phyloP scores from a whole-genome alignment of 352 stramenopile genomes.

The Phytophthora litchii region DNA sequence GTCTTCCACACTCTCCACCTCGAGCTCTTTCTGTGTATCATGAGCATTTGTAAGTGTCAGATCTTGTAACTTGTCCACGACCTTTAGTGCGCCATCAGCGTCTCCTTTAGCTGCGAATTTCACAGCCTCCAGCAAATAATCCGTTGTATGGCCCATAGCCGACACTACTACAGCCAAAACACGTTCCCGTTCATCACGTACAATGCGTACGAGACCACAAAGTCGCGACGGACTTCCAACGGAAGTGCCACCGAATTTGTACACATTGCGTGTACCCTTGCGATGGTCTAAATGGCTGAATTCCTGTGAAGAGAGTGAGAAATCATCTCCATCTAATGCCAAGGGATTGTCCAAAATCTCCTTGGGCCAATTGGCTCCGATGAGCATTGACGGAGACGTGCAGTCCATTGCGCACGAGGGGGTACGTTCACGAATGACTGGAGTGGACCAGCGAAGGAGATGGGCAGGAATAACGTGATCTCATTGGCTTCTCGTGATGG shows the following conservation, averaged over 20 bases:
- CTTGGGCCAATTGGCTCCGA: conserved; percentile 58
- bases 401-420: conserved; percentile 57
- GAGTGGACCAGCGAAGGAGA: conserved; percentile 12
- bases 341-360: conserved; percentile 38
- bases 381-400: conserved; percentile 73
- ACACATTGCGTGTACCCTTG: conserved; percentile 71
- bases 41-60: conserved; percentile 73
- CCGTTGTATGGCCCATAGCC: conserved; percentile 82
- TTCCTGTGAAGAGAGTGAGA: background rate
- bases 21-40: conserved; percentile 57
- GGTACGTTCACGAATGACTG: conserved; percentile 30
- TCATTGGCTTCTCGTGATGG: conserved; percentile 15
- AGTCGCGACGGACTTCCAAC: conserved; percentile 71
- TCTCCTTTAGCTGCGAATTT: conserved; percentile 63
- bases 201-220: conserved; percentile 66
- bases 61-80: conserved; percentile 66
- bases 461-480: background rate
- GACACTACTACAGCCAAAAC: conserved; percentile 79
- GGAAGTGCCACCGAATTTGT: conserved; percentile 86
- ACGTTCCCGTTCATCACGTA: conserved; percentile 60
- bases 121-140: conserved; percentile 70
- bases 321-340: conserved; percentile 32
- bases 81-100: conserved; percentile 39
- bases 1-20: conserved; percentile 48
- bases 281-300: conserved; percentile 56